These are phyloP conservation scores for Leptographium wingfieldii DNA, from an alignment of 2,329 filamentous ascomycete genomes.

Conservation along the genomic window DNA sequence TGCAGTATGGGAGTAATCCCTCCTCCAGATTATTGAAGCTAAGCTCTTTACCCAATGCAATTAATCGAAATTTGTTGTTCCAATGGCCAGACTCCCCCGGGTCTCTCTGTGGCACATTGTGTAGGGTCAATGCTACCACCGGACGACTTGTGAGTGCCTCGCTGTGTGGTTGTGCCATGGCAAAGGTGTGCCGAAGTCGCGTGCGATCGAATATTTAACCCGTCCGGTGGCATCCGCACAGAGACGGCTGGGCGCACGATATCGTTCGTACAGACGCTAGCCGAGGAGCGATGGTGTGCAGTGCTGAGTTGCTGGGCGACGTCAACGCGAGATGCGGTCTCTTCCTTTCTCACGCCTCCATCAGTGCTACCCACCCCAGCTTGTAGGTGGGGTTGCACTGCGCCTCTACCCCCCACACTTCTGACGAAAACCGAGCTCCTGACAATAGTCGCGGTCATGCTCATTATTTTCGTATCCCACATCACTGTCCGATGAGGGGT, in stretches of 20 bases:
- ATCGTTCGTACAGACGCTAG: not conserved
- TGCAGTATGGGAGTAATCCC: not conserved
- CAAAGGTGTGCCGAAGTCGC: not conserved
- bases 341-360: not conserved
- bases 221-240: not conserved
- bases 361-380: not conserved
- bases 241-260: not conserved
- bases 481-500: constrained; percentile 39
- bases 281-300: not conserved
- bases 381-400: not conserved
- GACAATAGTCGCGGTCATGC: not conserved
- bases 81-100: not conserved
- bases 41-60: not conserved
- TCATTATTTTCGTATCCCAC: not conserved
- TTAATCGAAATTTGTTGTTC: not conserved
- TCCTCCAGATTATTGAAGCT: too few species aligned
- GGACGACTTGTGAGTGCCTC: not conserved
- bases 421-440: not conserved
- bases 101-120: not conserved
- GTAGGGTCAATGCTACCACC: not conserved
- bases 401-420: not conserved
- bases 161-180: not conserved
- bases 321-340: not conserved
- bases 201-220: not conserved
- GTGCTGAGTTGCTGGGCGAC: not conserved